These are phyloP conservation scores for Parasitella parasitica DNA, from an alignment of 371 early-diverging fungal genomes.

Conservation along the genomic window DNA sequence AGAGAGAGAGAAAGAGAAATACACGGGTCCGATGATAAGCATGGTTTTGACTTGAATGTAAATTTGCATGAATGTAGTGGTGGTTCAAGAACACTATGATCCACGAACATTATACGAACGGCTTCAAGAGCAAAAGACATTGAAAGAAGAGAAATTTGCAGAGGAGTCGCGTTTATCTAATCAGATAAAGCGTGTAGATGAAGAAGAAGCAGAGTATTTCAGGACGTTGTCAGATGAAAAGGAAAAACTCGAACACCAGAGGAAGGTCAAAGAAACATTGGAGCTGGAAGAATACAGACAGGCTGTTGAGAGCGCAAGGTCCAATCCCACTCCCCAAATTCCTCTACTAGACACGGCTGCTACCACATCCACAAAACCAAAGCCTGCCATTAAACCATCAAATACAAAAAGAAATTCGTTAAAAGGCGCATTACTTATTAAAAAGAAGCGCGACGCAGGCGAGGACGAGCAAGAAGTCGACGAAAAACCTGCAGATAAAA, in stretches of 20 bases:
- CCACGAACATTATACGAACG: constrained; percentile 81
- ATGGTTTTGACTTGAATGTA: too few species aligned
- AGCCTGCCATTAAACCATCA: background rate
- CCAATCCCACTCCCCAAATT: background rate
- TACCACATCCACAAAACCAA: background rate
- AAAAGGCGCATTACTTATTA: constrained; percentile 7
- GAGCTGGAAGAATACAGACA: constrained; percentile 66
- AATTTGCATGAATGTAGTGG: constrained; percentile 1
- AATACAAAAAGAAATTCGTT: constrained; percentile 6
- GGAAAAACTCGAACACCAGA: constrained; percentile 48
- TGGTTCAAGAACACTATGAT: constrained; percentile 57
- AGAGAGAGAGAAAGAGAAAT: background rate
- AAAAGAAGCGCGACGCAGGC: constrained; percentile 26
- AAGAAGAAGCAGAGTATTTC: constrained; percentile 77
- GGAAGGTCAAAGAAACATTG: constrained; percentile 53
- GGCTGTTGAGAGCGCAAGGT: constrained; percentile 18
- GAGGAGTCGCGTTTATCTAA: constrained; percentile 73
- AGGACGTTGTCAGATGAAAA: constrained; percentile 62
- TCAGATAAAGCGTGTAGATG: constrained; percentile 71
- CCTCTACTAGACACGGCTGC: background rate
- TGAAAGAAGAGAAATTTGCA: constrained; percentile 67
- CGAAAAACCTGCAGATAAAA: background rate
- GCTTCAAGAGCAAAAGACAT: constrained; percentile 69
- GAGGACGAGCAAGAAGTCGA: constrained; percentile 16
- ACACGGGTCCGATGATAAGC: too few species aligned